These are phyloP conservation scores for Colletotrichum godetiae DNA, from an alignment of 2,329 filamentous ascomycete species.

Conservation along the genomic window DNA sequence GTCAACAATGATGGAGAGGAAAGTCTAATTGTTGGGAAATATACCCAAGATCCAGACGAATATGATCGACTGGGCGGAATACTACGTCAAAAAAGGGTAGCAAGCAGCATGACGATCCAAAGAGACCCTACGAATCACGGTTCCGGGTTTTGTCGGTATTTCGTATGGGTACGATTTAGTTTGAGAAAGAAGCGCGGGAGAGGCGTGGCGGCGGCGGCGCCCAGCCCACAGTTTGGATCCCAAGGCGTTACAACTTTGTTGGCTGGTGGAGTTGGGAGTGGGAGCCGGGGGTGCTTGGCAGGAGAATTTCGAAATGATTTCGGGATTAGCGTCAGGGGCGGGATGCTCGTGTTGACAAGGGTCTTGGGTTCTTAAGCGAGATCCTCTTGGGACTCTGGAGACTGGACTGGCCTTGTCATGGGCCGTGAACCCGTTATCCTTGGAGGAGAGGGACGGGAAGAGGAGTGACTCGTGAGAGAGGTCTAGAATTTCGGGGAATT, in stretches of 20 bases:
- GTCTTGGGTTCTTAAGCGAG: background rate
- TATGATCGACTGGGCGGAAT: too few species aligned
- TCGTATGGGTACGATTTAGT: background rate
- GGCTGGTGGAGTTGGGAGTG: conserved; percentile 11
- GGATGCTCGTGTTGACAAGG: conserved; percentile 2
- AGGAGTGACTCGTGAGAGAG: background rate
- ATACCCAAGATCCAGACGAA: too few species aligned
- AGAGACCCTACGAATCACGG: background rate
- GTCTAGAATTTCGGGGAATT: conserved; percentile 30
- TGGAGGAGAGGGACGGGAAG: background rate
- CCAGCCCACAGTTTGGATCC: too few species aligned
- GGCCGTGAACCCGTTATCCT: background rate
- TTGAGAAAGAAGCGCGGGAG: background rate
- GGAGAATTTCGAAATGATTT: background rate
- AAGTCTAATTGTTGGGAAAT: too few species aligned
- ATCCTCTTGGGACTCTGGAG: background rate
- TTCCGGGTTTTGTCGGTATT: background rate
- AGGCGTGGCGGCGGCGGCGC: conserved; percentile 1
- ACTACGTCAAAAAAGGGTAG: too few species aligned
- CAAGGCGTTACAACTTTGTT: conserved; percentile 17
- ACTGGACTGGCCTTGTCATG: background rate
- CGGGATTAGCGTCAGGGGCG: conserved; percentile 22
- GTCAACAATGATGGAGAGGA: too few species aligned
- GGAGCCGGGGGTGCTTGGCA: background rate
- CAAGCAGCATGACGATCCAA: background rate